These are phyloP conservation scores for Avena insularis DNA, from an alignment of 176 grass and related monocot genomes.

Conservation along the genomic window DNA sequence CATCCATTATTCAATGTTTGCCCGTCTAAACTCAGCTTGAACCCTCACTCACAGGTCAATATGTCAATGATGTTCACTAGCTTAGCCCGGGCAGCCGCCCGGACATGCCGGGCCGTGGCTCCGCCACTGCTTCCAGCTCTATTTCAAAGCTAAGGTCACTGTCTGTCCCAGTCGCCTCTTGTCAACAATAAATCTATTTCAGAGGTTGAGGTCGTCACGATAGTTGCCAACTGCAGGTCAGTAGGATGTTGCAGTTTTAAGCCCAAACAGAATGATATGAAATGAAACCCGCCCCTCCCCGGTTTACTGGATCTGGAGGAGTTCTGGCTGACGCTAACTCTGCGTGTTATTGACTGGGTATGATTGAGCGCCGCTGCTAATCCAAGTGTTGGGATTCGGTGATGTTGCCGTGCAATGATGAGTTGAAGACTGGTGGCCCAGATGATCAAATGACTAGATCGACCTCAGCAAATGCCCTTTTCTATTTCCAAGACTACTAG, in stretches of 20 bases:
- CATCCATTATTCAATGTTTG: no score
- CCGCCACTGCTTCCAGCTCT: background rate
- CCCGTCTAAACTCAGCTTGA: no score
- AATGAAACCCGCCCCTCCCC: background rate
- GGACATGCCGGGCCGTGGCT: no score
- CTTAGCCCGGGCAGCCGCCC: no score
- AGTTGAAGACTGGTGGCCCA: background rate
- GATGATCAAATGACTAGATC: background rate
- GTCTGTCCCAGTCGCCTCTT: background rate
- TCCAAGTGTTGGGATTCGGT: background rate
- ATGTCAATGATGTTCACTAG: no score
- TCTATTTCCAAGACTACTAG: background rate
- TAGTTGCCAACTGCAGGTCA: background rate
- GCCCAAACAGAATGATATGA: background rate
- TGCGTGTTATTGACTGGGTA: background rate
- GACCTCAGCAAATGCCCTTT: background rate
- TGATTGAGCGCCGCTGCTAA: background rate
- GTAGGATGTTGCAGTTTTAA: background rate
- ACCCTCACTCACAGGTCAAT: no score
- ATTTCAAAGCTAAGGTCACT: background rate
- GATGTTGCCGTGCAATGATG: background rate
- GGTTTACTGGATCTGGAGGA: constrained; percentile 4
- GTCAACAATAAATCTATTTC: constrained; percentile 2
- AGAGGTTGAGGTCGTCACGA: background rate
- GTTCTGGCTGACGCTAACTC: background rate